Conservation (phyloP, 2,329 filamentous ascomycete genomes). For the Teratosphaeria pseudoeucalypti region DNA sequence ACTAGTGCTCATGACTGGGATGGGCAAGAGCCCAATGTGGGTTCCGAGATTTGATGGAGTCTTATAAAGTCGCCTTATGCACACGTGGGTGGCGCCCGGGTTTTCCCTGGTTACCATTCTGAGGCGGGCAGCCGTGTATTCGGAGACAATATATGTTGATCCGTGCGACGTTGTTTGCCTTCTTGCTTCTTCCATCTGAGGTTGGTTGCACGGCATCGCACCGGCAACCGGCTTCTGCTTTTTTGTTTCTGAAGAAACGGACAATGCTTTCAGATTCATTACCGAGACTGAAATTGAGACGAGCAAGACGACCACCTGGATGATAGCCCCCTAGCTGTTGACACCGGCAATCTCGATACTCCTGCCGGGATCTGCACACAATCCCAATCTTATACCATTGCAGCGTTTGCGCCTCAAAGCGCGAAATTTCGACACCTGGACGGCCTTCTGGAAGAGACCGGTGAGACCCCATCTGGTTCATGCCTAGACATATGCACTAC, state of each 20-base stretch:
- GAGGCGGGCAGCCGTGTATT: not conserved
- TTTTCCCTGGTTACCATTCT: not conserved
- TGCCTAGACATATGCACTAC: not conserved
- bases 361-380: not conserved
- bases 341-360: not conserved
- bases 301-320: not conserved
- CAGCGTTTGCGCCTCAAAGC: not conserved
- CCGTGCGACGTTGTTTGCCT: not conserved
- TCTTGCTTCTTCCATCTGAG: not conserved
- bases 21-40: not conserved
- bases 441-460: not conserved
- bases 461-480: not conserved
- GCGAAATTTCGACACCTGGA: not conserved
- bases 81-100: not conserved
- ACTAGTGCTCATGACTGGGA: not conserved
- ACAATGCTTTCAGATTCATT: not conserved
- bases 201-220: conserved; percentile 1
- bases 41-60: not conserved
- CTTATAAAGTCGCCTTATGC: not conserved
- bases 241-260: not conserved
- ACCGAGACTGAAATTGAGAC: not conserved
- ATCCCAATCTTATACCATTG: not conserved
- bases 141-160: not conserved
- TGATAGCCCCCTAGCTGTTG: not conserved
- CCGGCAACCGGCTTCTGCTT: not conserved